Conservation (phyloP, 108 stramenopile species). For the Nitzschia sp. region DNA sequence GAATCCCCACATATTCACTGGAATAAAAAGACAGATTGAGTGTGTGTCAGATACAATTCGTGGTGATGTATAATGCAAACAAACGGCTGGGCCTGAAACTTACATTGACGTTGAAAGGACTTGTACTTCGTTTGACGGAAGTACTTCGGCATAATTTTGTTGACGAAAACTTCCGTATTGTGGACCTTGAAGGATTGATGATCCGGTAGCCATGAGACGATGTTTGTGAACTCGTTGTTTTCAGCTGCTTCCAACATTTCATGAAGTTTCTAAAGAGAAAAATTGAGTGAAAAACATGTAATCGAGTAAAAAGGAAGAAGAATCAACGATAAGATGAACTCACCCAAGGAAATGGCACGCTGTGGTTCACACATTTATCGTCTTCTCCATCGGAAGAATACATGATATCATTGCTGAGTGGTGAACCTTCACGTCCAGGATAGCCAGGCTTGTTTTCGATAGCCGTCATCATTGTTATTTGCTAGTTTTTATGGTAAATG, state of each 20-base stretch:
- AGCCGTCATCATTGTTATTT: no score
- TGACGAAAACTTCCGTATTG: constrained; percentile 22
- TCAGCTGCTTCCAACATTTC: constrained; percentile 43
- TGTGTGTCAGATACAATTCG: not conserved
- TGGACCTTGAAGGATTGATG: constrained; percentile 31
- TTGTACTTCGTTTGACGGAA: constrained; percentile 50
- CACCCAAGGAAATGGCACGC: constrained; percentile 7
- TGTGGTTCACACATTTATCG: not conserved
- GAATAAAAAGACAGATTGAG: not conserved
- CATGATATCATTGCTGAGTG: no score
- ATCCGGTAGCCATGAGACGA: constrained; percentile 37
- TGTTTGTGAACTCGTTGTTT: constrained; percentile 17
- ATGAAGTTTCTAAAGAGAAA: no score
- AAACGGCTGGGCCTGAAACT: not conserved
- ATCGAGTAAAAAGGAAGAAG: no score
- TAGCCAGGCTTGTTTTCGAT: no score
- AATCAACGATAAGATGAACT: no score
- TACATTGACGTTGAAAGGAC: constrained; percentile 58
- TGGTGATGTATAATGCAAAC: not conserved
- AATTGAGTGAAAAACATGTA: no score
- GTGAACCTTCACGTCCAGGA: no score
- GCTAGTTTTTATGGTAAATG: no score
- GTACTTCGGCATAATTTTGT: constrained; percentile 27
- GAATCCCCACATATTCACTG: constrained; percentile 23
- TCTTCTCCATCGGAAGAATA: not conserved